These are phyloP conservation scores for Evernia prunastri DNA, from an alignment of 495 filamentous ascomycete species.

Conservation along the genomic window DNA sequence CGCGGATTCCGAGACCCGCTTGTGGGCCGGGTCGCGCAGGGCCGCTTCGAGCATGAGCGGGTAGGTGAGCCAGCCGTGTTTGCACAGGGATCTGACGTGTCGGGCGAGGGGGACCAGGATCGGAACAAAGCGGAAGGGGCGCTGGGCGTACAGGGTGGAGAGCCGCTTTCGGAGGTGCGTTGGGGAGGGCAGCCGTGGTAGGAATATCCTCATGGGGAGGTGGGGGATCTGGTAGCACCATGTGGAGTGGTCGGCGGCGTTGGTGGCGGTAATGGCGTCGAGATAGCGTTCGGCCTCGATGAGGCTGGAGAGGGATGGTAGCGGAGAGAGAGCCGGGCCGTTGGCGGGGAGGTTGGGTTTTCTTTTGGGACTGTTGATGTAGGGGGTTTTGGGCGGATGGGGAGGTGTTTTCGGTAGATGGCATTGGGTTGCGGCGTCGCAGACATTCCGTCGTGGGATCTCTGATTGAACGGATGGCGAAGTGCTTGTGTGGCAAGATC, in stretches of 20 bases:
- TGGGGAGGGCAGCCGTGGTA: not conserved
- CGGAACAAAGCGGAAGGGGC: not conserved
- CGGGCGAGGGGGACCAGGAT: not conserved
- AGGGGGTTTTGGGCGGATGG: not conserved
- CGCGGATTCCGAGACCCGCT: not conserved
- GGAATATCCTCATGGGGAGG: not conserved
- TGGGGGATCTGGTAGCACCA: not conserved
- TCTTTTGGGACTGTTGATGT: not conserved
- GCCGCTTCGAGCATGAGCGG: conserved; percentile 2
- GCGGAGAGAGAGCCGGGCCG: not conserved
- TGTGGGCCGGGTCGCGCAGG: not conserved
- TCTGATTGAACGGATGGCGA: not conserved
- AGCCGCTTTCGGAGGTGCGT: not conserved
- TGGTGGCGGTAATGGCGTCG: not conserved
- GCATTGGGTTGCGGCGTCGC: not conserved
- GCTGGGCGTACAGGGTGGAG: not conserved
- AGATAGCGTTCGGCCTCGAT: conserved; percentile 2
- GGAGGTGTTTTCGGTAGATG: not conserved
- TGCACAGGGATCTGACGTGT: conserved; percentile 1
- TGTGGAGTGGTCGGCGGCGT: not conserved
- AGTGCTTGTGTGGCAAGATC: not conserved
- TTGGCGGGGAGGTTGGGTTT: not conserved
- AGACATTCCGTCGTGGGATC: not conserved
- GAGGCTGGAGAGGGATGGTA: not conserved
- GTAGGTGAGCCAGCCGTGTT: not conserved